Evolutionary conservation across 768 basidiomycete species (phyloP).

Genomic region (Grammothele lineata): DNA sequence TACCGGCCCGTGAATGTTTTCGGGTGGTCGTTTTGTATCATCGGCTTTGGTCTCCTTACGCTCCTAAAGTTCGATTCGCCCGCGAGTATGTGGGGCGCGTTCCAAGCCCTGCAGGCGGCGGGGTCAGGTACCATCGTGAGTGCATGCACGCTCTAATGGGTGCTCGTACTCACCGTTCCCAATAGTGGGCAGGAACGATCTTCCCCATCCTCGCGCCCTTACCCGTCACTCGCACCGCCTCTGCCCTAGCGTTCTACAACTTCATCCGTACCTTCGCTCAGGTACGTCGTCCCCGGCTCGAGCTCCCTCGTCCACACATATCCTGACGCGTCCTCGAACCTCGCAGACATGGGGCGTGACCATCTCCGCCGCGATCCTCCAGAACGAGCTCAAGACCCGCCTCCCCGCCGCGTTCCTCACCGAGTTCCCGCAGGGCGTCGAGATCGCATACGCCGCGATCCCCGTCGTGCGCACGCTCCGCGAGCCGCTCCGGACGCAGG

Average conservation of each 20-base stretch:
- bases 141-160: background rate
- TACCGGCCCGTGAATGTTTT: constrained; percentile 28
- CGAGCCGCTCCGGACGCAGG: constrained; percentile 28
- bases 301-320: background rate
- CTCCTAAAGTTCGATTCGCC: constrained; percentile 20
- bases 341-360: constrained; percentile 47
- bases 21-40: constrained; percentile 34
- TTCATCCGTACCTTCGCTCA: constrained; percentile 25
- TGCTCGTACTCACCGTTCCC: no score
- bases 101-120: constrained; percentile 20
- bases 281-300: constrained; percentile 5
- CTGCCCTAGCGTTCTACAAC: constrained; percentile 31
- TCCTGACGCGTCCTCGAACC: background rate
- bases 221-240: constrained; percentile 27
- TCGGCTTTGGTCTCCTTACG: constrained; percentile 35
- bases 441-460: constrained; percentile 44
- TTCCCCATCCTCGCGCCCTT: constrained; percentile 27
- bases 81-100: constrained; percentile 23
- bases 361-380: constrained; percentile 45
- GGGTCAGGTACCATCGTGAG: constrained; percentile 17
- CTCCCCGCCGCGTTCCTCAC: constrained; percentile 38
- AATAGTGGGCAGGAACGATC: constrained; percentile 15
- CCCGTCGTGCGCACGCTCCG: constrained; percentile 34
- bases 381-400: constrained; percentile 39
- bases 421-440: constrained; percentile 31